Evolutionary conservation across 202 grass and related monocot genomes (phyloP).

Genomic region (Zizania palustris): DNA sequence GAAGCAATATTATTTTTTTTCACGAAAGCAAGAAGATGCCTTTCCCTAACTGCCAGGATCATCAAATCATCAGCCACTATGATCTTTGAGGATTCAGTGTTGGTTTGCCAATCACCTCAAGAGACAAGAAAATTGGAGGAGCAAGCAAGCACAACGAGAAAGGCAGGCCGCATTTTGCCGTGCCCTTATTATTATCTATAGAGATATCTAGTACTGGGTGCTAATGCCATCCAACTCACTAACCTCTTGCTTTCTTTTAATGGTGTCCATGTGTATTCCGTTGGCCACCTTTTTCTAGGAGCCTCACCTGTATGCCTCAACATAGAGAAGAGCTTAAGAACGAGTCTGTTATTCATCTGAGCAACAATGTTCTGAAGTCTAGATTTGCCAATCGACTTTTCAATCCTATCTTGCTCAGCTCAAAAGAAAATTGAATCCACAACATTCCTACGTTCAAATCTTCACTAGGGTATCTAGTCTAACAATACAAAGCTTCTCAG

Average conservation of each 20-base stretch:
- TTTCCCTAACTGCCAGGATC: slow-evolving; percentile 27
- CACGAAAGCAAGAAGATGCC: slow-evolving; percentile 42
- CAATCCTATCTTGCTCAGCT: not conserved
- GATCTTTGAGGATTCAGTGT: slow-evolving; percentile 48
- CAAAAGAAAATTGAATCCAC: slow-evolving; percentile 5
- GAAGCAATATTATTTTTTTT: slow-evolving; percentile 31
- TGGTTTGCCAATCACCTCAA: slow-evolving; percentile 32
- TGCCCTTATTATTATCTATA: slow-evolving; percentile 20
- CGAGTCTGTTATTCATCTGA: not conserved
- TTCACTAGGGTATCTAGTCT: not conserved
- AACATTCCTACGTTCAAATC: not conserved
- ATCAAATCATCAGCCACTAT: slow-evolving; percentile 46
- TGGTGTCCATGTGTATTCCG: not conserved
- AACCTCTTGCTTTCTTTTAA: slow-evolving; percentile 35
- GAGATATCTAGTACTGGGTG: slow-evolving; percentile 40
- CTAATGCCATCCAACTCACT: slow-evolving; percentile 54
- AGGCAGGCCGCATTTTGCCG: slow-evolving; percentile 21
- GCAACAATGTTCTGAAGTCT: not conserved
- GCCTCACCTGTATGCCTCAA: not conserved
- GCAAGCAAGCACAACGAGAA: slow-evolving; percentile 63
- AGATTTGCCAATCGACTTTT: not conserved
- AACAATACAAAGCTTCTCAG: not conserved
- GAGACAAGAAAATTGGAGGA: slow-evolving; percentile 47
- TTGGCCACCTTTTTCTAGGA: slow-evolving; percentile 16
- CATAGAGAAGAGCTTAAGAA: slow-evolving; percentile 8